phyloP scores from a whole-genome alignment of 2,329 filamentous ascomycete genomes.

The Colletotrichum lindemuthianum region DNA sequence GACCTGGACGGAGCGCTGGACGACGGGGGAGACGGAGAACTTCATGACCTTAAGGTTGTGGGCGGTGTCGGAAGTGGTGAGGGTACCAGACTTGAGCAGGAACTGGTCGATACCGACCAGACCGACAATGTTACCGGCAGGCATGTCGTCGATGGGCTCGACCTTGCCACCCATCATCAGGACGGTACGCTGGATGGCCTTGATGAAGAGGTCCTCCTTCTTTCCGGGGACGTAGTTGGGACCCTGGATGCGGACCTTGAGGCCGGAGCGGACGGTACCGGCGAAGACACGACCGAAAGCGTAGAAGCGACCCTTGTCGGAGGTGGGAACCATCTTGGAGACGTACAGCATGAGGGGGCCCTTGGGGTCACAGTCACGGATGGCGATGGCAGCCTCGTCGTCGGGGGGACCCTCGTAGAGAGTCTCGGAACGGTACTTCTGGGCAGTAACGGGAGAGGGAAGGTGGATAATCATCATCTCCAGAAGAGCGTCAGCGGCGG shows the following conservation, averaged over 20 bases:
- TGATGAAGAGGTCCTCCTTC: conserved; percentile 99
- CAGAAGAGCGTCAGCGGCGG: conserved; percentile 95
- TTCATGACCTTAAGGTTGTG: conserved; percentile 99
- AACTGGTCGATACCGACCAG: conserved; percentile 99
- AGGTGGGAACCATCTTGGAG: conserved; percentile 99
- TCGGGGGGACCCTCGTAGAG: conserved; percentile 97
- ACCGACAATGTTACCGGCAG: conserved; percentile 99
- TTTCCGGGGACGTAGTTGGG: conserved; percentile 98
- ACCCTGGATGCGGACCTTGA: conserved; percentile 99
- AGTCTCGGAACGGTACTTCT: conserved; percentile 98
- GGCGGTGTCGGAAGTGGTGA: conserved; percentile 95
- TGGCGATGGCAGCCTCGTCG: conserved; percentile 92
- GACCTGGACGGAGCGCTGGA: conserved; percentile 98
- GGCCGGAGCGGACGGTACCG: conserved; percentile 95
- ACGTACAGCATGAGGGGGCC: conserved; percentile 99
- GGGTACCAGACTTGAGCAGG: conserved; percentile 99
- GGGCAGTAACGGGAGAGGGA: conserved; percentile 93
- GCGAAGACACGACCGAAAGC: conserved; percentile 99
- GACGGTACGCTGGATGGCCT: conserved; percentile 99
- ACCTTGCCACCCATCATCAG: conserved; percentile 99
- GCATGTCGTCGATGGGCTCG: conserved; percentile 98
- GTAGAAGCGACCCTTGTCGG: conserved; percentile 99
- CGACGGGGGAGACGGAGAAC: conserved; percentile 99
- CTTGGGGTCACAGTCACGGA: conserved; percentile 98
- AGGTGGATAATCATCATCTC: conserved; percentile 99